These are phyloP conservation scores for Chaetomiaceae sp. DNA, from an alignment of 2,329 filamentous ascomycete genomes.

Conservation along the genomic window DNA sequence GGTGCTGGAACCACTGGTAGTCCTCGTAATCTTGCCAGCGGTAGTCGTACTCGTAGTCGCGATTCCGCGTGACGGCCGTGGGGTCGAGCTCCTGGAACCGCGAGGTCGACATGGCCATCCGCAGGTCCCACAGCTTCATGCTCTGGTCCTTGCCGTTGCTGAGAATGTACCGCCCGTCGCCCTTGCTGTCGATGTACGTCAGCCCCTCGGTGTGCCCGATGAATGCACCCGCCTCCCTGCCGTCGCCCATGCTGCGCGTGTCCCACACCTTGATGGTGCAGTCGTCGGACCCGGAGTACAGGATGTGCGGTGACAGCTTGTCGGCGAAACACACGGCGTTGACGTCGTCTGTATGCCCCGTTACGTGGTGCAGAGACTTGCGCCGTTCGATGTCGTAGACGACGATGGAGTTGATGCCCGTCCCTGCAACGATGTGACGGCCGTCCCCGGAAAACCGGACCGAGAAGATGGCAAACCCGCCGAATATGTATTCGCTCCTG, in stretches of 20 bases:
- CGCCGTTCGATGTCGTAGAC: constrained; percentile 89
- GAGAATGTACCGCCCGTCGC: constrained; percentile 75
- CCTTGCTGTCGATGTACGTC: constrained; percentile 67
- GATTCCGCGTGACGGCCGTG: constrained; percentile 47
- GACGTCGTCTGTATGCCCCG: constrained; percentile 81
- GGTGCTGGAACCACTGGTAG: constrained; percentile 65
- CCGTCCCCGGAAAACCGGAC: constrained; percentile 91
- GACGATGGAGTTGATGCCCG: constrained; percentile 71
- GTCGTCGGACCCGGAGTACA: constrained; percentile 95
- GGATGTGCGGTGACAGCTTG: constrained; percentile 79
- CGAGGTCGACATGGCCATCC: constrained; percentile 77
- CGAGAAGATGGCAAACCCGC: constrained; percentile 71
- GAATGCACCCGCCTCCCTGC: constrained; percentile 63
- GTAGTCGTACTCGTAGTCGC: constrained; percentile 75
- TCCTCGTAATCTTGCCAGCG: constrained; percentile 64
- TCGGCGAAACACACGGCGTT: constrained; percentile 97
- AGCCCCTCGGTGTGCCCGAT: constrained; percentile 63
- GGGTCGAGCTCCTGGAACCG: constrained; percentile 55
- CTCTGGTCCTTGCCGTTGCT: constrained; percentile 95
- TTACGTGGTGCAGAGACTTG: constrained; percentile 66
- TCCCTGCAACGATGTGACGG: constrained; percentile 84
- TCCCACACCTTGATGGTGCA: constrained; percentile 96
- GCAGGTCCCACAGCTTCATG: constrained; percentile 94
- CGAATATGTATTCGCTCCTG: constrained; percentile 26
- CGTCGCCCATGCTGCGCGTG: constrained; percentile 82